Percentiles rank a stretch among this genome's conserved stretches.
These are phyloP conservation scores for Sporobolomyces roseus DNA, from an alignment of 768 basidiomycete genomes.

Conservation along the genomic window DNA sequence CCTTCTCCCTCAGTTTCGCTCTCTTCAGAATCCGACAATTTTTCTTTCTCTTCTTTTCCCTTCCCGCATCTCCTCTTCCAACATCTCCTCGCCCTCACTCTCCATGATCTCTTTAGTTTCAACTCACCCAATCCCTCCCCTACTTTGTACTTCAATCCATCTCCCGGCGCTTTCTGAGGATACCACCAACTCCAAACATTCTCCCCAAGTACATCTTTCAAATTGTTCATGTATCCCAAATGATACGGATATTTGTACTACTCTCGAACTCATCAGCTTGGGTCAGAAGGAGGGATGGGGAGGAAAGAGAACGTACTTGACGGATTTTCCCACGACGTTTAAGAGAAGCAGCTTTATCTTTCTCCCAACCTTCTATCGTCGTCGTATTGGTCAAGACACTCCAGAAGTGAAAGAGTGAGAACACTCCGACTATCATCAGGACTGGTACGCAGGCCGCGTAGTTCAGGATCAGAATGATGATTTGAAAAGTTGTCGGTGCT, in stretches of 20 bases:
- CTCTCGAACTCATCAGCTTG: not conserved
- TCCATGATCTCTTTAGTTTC: not conserved
- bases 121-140: conserved; percentile 52
- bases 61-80: not conserved
- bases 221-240: conserved; percentile 68
- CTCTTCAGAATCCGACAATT: conserved; percentile 56
- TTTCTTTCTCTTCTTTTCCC: conserved; percentile 44
- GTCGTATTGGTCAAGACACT: conserved; percentile 74
- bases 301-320: conserved; percentile 55
- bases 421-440: conserved; percentile 76
- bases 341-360: conserved; percentile 84
- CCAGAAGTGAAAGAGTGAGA: conserved; percentile 87
- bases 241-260: conserved; percentile 92
- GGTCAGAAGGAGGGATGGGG: not conserved
- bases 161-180: conserved; percentile 64
- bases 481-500: conserved; percentile 63
- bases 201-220: conserved; percentile 70
- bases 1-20: conserved; percentile 50
- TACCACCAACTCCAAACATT: conserved; percentile 79
- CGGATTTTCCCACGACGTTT: conserved; percentile 78
- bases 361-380: conserved; percentile 97
- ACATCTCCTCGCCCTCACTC: not conserved
- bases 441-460: conserved; percentile 81
- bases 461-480: conserved; percentile 83
- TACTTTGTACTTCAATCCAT: conserved; percentile 73